Base-by-base conservation (phyloP, 2,329 filamentous ascomycete species). In the Westerdykella sp. region DNA sequence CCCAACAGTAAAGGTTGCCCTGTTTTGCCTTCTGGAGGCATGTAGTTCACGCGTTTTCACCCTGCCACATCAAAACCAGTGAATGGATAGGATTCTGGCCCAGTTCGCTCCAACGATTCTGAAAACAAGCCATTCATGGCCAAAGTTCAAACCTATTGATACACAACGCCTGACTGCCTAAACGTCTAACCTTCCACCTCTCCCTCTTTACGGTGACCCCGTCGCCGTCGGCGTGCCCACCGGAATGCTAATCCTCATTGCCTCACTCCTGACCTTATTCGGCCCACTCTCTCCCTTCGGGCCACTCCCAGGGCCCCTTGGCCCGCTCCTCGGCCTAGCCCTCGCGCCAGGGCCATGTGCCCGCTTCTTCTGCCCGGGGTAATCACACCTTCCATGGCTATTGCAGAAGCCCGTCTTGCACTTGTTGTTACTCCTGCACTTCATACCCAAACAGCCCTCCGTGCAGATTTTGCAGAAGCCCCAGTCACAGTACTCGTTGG, bases 361-460 rank as follows among this genome's bases (percentile, higher is more conserved):
- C 10, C 51, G 42, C 47, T 63, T 55, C 42, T 43, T 45, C 40
- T 54, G 43, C 0, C 50, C 50, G 0, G 54, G 40, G 18, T 63
- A 63, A 45, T 65, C 62, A 30, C 63, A 66, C 0, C 53, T 46
- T 0, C 56, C 61, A 28, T 57, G 41, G 1, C 39, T 37, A 15
- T 65, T 66, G 30, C 63, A 66, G 37, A 53, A 60, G 0, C 62
- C 62, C 1, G 61, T 65, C 40, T 60, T 63, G 31, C 63, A 65
- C n/a, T 46, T 51, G 25, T 57, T 55, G 31, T 54, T 58, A 22
- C 46, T 55, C 25, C 46, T 53, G 45, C 63, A 66, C 0, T 38
- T 40, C 0, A 47, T 46, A 4, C 61, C 61, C 5, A 62, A 49
- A 39, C 61, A 65, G 1, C 49, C 42, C 0, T 43, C 5, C 0